Evolutionary conservation across 441 rosid genomes (phyloP), one percentile per base, ranked within the genome.

Genomic region (Mallotus repandus): DNA sequence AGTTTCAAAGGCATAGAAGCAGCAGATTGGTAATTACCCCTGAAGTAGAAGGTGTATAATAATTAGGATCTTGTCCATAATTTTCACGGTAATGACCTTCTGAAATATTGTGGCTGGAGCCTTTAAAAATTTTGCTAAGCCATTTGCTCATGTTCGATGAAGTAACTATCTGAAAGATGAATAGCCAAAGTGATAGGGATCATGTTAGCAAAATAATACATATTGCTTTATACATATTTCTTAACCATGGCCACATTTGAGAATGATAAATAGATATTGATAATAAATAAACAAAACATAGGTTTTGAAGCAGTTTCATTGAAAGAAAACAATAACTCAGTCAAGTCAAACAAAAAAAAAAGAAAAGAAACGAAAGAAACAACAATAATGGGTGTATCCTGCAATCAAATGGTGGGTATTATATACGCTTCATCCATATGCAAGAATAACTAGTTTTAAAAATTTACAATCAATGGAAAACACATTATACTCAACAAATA

Each of bases 91-190:
- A 86, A 79, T 79, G 89, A 68, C 89, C 85, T 63, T 87, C 82
- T 7, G 89, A 79, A 66, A 82, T 58, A 63, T 89, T 79, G 74
- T 87, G 89, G 76, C 76, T 80, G 64, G 90, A 84, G 80, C 94
- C 97, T 87, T 90, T 93, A 74, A 96, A 92, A 74, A 91, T 78
- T 79, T 91, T 96, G 81, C 81, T 89, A 56, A 96, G 84, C 99
- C 99, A 93, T 84, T 75, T 80, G 81, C 74, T 82, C 97, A 86
- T 85, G 76, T 67, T 67, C 78, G 71, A 76, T 72, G 78, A 81
- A 74, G 75, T 70, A 76, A 69, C 75, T 66, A 54, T 81, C 93
- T 89, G 82, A 88, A 76, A 68, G 73, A 77, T 35, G 57, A 50
- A 70, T 21, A 50, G 32, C 19, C 5, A 38, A 38, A 38, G 41